These are phyloP conservation scores for Ceratopteris richardii DNA, from an alignment of 75 land plant genomes.

Conservation along the genomic window DNA sequence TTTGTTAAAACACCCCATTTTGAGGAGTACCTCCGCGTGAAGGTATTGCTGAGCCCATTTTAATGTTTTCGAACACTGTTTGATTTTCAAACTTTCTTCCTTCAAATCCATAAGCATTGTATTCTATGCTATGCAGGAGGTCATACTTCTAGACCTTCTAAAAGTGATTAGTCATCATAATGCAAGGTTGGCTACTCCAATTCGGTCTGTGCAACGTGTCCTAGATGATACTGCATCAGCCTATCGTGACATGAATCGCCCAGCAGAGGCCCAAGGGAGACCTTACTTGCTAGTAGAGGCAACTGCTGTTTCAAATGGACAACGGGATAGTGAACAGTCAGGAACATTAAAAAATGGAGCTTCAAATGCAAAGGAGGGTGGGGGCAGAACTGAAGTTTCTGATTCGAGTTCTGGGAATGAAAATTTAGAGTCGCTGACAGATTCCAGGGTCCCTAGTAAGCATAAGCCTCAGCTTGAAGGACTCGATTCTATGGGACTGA, in stretches of 20 bases:
- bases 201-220: slow-evolving; percentile 79
- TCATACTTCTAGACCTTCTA: slow-evolving; percentile 66
- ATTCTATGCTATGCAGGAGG: too few relatives aligned
- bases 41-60: slow-evolving; percentile 44
- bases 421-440: background rate
- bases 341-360: background rate
- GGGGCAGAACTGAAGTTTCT: background rate
- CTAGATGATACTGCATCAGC: slow-evolving; percentile 54
- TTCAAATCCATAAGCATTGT: too few relatives aligned
- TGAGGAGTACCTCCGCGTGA: slow-evolving; percentile 88
- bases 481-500: slow-evolving; percentile 27
- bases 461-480: slow-evolving; percentile 24
- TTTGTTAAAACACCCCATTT: slow-evolving; percentile 91
- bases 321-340: slow-evolving; percentile 5
- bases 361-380: slow-evolving; percentile 6
- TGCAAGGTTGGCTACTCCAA: slow-evolving; percentile 94
- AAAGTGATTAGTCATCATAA: slow-evolving; percentile 91
- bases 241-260: slow-evolving; percentile 42
- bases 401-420: background rate
- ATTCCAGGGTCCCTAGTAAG: background rate
- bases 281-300: slow-evolving; percentile 47
- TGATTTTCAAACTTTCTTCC: too few relatives aligned
- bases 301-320: slow-evolving; percentile 2
- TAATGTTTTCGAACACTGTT: too few relatives aligned
- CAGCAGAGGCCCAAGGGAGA: slow-evolving; percentile 24